phyloP scores from a whole-genome alignment of 345 rosid species.

The Rhodamnia rubescens region DNA sequence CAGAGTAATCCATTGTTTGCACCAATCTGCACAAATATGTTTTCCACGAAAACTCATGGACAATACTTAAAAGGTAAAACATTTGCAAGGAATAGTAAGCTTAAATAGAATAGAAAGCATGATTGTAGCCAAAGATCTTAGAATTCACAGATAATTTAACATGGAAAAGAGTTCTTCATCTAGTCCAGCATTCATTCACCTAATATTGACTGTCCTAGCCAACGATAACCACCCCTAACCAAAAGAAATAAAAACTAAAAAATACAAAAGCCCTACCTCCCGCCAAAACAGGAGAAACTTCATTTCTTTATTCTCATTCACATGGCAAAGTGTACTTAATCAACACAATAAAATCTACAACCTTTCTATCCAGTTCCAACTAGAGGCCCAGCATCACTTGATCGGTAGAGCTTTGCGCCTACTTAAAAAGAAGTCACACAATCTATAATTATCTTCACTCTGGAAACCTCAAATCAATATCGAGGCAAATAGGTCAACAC shows the following conservation, averaged over 20 bases:
- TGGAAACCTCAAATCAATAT: background rate
- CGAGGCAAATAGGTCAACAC: background rate
- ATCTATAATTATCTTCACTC: background rate
- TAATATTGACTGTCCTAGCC: background rate
- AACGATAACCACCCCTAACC: background rate
- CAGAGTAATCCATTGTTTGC: constrained; percentile 96
- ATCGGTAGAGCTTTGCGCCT: background rate
- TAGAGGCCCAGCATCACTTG: background rate
- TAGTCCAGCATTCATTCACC: background rate
- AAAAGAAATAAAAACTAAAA: background rate
- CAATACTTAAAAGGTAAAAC: background rate
- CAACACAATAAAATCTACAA: background rate
- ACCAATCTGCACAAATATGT: constrained; percentile 54
- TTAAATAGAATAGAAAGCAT: background rate
- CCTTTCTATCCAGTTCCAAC: background rate
- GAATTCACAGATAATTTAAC: background rate
- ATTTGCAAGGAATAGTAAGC: background rate
- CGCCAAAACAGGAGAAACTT: background rate
- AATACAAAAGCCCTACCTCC: background rate
- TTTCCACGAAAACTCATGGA: background rate
- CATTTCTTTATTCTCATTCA: background rate
- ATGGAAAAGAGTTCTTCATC: background rate
- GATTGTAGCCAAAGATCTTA: background rate
- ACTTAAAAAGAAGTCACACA: background rate
- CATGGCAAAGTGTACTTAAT: background rate